Conservation (phyloP, 306 rosid species). For the Lagenaria siceraria region DNA sequence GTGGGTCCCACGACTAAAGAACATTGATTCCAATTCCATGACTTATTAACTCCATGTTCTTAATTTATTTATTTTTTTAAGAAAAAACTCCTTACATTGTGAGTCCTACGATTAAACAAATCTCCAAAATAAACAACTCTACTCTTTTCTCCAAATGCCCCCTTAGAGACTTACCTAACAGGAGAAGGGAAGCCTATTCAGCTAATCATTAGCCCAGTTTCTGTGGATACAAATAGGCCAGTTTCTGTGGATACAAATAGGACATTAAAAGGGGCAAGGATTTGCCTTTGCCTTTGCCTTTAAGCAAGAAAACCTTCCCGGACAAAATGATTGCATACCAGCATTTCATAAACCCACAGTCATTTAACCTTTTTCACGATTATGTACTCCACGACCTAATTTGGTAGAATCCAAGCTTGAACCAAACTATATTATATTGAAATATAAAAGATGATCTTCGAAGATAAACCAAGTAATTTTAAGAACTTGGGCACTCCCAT, state of each 20-base stretch:
- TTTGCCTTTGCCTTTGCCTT: background rate
- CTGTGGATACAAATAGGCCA: background rate
- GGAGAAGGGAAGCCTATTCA: background rate
- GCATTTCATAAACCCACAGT: slow-evolving; percentile 13
- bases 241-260: background rate
- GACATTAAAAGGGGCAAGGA: background rate
- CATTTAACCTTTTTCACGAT: background rate
- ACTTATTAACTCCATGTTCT: too few relatives aligned
- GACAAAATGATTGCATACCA: background rate
- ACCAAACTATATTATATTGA: background rate
- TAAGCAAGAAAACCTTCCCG: background rate
- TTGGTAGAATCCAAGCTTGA: background rate
- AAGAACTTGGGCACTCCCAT: background rate
- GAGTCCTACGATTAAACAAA: too few relatives aligned
- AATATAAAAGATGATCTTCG: background rate
- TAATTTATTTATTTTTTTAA: too few relatives aligned
- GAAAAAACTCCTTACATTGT: too few relatives aligned
- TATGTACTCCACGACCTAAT: background rate
- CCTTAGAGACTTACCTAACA: background rate
- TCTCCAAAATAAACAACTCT: too few relatives aligned
- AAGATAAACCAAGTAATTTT: background rate
- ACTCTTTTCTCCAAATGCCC: too few relatives aligned
- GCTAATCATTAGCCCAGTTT: background rate
- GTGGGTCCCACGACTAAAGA: too few relatives aligned
- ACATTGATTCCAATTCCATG: too few relatives aligned